These are phyloP conservation scores for Celoporthe dispersa DNA, from an alignment of 2,329 filamentous ascomycete species.

Conservation along the genomic window DNA sequence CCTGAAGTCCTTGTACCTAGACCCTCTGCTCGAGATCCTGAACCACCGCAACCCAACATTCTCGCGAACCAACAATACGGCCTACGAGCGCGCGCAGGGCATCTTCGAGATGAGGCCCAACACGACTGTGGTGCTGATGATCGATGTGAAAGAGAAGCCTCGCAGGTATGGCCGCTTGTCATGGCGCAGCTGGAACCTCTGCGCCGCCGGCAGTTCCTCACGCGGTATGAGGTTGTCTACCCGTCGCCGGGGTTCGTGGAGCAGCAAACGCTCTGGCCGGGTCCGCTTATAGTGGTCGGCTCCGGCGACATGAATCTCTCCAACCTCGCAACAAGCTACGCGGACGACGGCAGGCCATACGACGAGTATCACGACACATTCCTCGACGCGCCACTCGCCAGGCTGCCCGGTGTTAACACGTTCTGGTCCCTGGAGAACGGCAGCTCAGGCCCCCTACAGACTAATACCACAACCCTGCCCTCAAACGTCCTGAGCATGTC, in stretches of 20 bases:
- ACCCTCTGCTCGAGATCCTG: conserved; percentile 64
- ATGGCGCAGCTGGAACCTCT: conserved; percentile 62
- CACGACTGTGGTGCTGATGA: conserved; percentile 57
- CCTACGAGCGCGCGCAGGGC: conserved; percentile 58
- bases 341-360: neutral
- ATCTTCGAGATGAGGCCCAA: conserved; percentile 44
- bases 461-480: too few species aligned
- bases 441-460: neutral
- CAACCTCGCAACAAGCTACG: conserved; percentile 6
- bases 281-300: conserved; percentile 68
- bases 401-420: conserved; percentile 33
- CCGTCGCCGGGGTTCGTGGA: too few species aligned
- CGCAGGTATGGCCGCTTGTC: conserved; percentile 47
- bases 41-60: conserved; percentile 50
- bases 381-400: conserved; percentile 66
- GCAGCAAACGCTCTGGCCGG: conserved; percentile 49
- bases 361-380: conserved; percentile 53
- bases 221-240: conserved; percentile 51
- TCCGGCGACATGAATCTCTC: conserved; percentile 55
- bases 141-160: conserved; percentile 72
- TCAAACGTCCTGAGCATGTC: neutral
- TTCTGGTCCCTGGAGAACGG: neutral
- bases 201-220: conserved; percentile 60
- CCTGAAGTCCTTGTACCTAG: conserved; percentile 65
- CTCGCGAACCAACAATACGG: conserved; percentile 30